Evolutionary conservation across 2,329 filamentous ascomycete genomes (phyloP).

Genomic region (Pseudogymnoascus sp.): DNA sequence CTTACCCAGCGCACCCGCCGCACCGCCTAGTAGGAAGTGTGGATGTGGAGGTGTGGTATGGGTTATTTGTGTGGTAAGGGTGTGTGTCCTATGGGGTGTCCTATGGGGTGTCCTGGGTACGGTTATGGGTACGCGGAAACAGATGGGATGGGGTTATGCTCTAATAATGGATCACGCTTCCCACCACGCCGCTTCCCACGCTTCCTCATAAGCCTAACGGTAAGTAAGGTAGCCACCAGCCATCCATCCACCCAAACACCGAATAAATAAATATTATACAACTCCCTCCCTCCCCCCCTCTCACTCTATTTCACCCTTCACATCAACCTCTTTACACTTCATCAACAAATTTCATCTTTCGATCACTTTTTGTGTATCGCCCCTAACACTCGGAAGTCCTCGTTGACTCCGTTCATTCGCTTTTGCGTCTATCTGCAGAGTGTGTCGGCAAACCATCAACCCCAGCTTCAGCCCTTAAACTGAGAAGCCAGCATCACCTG

Average conservation of each 20-base stretch:
- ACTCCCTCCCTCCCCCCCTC: slow-evolving; percentile 10
- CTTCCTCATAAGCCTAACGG: neutral
- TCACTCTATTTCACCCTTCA: slow-evolving; percentile 9
- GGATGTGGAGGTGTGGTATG: slow-evolving; percentile 3
- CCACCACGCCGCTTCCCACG: neutral
- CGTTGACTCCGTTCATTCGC: slow-evolving; percentile 69
- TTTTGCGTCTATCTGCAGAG: slow-evolving; percentile 35
- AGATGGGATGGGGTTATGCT: neutral
- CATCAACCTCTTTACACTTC: neutral
- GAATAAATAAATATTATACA: slow-evolving; percentile 6
- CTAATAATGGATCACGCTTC: slow-evolving; percentile 1
- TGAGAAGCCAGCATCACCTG: slow-evolving; percentile 15
- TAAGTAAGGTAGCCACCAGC: neutral
- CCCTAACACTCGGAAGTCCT: slow-evolving; percentile 54
- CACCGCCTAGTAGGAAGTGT: neutral
- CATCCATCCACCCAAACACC: neutral
- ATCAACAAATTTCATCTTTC: neutral
- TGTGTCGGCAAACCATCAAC: slow-evolving; percentile 21
- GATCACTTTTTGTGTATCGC: slow-evolving; percentile 25
- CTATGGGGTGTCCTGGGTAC: neutral
- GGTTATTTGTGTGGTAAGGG: too few species aligned
- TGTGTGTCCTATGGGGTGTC: too few species aligned
- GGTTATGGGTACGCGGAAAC: neutral
- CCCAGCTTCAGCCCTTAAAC: slow-evolving; percentile 22
- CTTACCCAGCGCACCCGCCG: neutral